phyloP scores from a whole-genome alignment of 768 basidiomycete genomes.

The Suillus spraguei region DNA sequence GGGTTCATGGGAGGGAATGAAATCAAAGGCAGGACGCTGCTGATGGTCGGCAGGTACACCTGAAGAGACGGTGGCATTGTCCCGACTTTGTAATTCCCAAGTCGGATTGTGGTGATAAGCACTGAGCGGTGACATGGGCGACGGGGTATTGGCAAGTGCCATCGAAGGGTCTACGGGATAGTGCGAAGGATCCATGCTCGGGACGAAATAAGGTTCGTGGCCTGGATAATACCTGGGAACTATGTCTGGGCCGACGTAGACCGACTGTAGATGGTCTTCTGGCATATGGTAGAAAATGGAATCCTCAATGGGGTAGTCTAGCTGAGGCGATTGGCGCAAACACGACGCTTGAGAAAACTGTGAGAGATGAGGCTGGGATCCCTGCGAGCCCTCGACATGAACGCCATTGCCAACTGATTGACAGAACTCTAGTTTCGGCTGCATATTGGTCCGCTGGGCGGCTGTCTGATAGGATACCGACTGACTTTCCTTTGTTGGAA shows the following conservation, averaged over 20 bases:
- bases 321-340: conserved; percentile 22
- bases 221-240: conserved; percentile 26
- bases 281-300: conserved; percentile 19
- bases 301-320: conserved; percentile 16
- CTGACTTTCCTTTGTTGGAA: conserved; percentile 6
- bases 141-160: conserved; percentile 14
- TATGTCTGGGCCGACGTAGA: conserved; percentile 27
- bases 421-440: not conserved
- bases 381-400: conserved; percentile 22
- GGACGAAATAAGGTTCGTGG: conserved; percentile 10
- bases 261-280: conserved; percentile 24
- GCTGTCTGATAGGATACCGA: not conserved
- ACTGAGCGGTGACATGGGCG: not conserved
- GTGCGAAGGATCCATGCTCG: conserved; percentile 18
- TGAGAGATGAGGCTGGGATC: conserved; percentile 23
- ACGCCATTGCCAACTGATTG: conserved; percentile 17
- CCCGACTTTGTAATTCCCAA: not conserved
- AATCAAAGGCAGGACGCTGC: conserved; percentile 21
- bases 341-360: conserved; percentile 8
- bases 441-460: not conserved
- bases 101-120: conserved; percentile 4
- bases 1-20: conserved; percentile 21
- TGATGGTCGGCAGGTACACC: conserved; percentile 2
- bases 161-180: conserved; percentile 23
- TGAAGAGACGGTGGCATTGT: not conserved